These are phyloP conservation scores for Zygoascus hellenicus DNA, from an alignment of 1,139 yeast genomes.

Conservation along the genomic window DNA sequence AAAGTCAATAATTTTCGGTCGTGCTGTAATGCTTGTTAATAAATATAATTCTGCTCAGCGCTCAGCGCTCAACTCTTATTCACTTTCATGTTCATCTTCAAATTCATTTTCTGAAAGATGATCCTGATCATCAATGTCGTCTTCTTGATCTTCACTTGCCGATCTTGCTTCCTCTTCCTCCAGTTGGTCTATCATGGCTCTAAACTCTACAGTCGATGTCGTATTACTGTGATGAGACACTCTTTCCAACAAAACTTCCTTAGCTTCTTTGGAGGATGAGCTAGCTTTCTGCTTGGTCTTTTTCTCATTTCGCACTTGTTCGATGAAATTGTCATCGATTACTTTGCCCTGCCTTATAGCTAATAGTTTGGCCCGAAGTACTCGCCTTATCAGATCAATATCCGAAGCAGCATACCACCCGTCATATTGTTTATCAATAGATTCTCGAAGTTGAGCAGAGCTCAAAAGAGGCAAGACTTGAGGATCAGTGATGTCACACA, in stretches of 20 bases:
- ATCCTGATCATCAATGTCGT: constrained; percentile 3
- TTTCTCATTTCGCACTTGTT: constrained; percentile 2
- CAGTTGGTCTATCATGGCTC: constrained; percentile 2
- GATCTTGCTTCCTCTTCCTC: constrained; percentile 7
- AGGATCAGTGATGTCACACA: constrained; percentile 74
- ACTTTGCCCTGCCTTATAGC: constrained; percentile 26
- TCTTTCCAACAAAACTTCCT: constrained; percentile 7
- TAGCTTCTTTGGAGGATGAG: constrained; percentile 4
- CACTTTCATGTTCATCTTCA: neutral
- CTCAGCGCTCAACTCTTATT: too few species aligned
- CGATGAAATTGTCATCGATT: constrained; percentile 7
- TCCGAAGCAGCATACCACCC: constrained; percentile 76
- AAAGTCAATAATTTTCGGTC: too few species aligned
- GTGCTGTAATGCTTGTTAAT: too few species aligned
- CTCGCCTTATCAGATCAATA: constrained; percentile 57
- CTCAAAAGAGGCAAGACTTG: constrained; percentile 49
- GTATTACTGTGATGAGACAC: neutral
- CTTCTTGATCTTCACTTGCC: constrained; percentile 6
- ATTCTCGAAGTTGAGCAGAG: constrained; percentile 32
- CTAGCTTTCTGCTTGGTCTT: constrained; percentile 2
- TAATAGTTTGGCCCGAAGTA: constrained; percentile 60
- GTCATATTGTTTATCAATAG: constrained; percentile 35
- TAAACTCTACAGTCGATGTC: neutral
- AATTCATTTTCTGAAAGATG: neutral
- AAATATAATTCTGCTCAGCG: too few species aligned